These are phyloP conservation scores for Verticillium longisporum DNA, from an alignment of 2,329 filamentous ascomycete genomes.

Conservation along the genomic window DNA sequence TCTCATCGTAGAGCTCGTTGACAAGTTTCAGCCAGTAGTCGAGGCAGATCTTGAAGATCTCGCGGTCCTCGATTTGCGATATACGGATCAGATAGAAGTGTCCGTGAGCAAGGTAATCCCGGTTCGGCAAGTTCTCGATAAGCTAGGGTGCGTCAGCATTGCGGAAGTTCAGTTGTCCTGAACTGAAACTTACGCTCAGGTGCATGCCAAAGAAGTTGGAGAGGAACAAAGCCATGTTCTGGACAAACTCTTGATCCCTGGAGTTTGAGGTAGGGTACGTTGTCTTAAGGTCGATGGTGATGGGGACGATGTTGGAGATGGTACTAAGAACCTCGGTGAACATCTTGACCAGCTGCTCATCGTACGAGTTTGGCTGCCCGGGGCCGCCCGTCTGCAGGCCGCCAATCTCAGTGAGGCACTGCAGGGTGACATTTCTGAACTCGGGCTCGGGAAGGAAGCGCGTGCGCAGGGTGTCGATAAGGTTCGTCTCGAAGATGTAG, in stretches of 20 bases:
- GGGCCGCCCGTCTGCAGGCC: slow-evolving; percentile 76
- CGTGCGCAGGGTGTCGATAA: slow-evolving; percentile 90
- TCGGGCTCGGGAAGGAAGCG: slow-evolving; percentile 90
- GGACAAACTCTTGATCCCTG: slow-evolving; percentile 93
- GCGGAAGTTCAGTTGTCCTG: slow-evolving; percentile 10
- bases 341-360: slow-evolving; percentile 96
- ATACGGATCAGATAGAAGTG: slow-evolving; percentile 98
- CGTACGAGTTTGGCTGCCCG: slow-evolving; percentile 66
- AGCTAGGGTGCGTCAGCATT: slow-evolving; percentile 42
- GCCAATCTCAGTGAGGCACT: slow-evolving; percentile 95
- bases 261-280: slow-evolving; percentile 91
- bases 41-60: slow-evolving; percentile 98
- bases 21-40: slow-evolving; percentile 99
- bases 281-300: slow-evolving; percentile 81
- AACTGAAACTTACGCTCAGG: slow-evolving; percentile 57
- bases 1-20: slow-evolving; percentile 96
- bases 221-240: slow-evolving; percentile 91
- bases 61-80: slow-evolving; percentile 95
- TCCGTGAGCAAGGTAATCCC: slow-evolving; percentile 88
- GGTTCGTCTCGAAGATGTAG: slow-evolving; percentile 95
- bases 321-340: slow-evolving; percentile 94
- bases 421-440: slow-evolving; percentile 93
- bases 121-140: slow-evolving; percentile 92
- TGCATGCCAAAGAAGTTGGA: slow-evolving; percentile 97
- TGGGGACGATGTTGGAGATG: slow-evolving; percentile 87